Evolutionary conservation across 2,329 filamentous ascomycete genomes (phyloP).

Genomic region (Diaporthe vaccinii): DNA sequence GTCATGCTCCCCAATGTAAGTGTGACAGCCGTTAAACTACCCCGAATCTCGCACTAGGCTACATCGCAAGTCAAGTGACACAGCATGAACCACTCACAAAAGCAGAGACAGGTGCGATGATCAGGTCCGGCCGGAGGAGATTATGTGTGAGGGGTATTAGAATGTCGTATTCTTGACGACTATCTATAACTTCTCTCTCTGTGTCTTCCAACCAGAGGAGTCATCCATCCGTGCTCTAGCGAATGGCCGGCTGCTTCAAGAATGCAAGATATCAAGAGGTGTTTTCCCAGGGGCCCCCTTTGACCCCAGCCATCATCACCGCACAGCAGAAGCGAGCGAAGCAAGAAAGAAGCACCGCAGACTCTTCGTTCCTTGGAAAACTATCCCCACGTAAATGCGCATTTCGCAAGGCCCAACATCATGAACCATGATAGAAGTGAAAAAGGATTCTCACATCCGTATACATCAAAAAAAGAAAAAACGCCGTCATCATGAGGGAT

Average conservation of each 20-base stretch:
- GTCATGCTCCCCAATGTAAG: not conserved
- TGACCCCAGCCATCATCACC: not conserved
- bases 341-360: not conserved
- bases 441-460: constrained; percentile 27
- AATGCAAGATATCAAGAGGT: constrained; percentile 8
- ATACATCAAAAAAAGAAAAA: constrained; percentile 33
- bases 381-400: constrained; percentile 24
- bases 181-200: constrained; percentile 28
- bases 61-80: not conserved
- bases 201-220: constrained; percentile 4
- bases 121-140: not conserved
- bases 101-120: not conserved
- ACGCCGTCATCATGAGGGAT: constrained; percentile 34
- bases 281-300: not conserved
- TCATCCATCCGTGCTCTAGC: constrained; percentile 27
- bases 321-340: not conserved
- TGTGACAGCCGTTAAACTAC: not conserved
- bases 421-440: constrained; percentile 29
- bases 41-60: not conserved
- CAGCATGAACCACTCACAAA: not conserved
- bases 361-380: not conserved
- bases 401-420: constrained; percentile 23
- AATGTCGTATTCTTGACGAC: constrained; percentile 27
- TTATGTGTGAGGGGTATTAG: not conserved
- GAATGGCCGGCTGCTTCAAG: constrained; percentile 21